A percentile compares a stretch with the other conserved stretches of the same genome.
phyloP scores from a whole-genome alignment of 2,329 filamentous ascomycete species.

The Fusarium longipes region DNA sequence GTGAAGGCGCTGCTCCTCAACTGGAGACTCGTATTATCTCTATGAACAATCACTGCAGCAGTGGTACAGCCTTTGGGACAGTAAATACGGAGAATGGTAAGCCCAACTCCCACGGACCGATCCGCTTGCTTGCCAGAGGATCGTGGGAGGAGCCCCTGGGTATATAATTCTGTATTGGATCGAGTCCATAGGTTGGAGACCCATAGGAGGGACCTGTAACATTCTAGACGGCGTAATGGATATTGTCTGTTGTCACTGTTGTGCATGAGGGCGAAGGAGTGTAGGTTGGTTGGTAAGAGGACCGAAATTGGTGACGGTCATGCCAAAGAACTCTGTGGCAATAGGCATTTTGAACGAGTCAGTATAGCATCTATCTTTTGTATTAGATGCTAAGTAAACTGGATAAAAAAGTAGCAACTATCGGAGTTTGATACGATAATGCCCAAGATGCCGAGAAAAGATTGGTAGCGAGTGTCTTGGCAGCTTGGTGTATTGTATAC shows the following conservation, averaged over 20 bases:
- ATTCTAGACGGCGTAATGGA: not conserved
- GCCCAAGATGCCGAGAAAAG: not conserved
- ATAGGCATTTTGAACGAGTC: conserved; percentile 39
- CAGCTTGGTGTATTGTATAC: not conserved
- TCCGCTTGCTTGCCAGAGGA: not conserved
- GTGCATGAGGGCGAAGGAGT: conserved; percentile 43
- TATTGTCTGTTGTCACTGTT: conserved; percentile 15
- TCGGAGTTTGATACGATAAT: not conserved
- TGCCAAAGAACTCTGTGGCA: conserved; percentile 37
- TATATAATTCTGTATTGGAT: conserved; percentile 31
- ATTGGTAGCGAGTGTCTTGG: not conserved
- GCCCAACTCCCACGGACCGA: conserved; percentile 5
- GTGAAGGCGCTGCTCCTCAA: conserved; percentile 28
- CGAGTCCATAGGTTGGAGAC: conserved; percentile 12
- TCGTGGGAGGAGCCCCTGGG: conserved; percentile 38
- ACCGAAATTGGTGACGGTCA: conserved; percentile 46
- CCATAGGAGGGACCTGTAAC: not conserved
- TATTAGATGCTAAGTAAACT: not conserved
- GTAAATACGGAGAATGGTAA: conserved; percentile 42
- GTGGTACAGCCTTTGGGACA: conserved; percentile 46
- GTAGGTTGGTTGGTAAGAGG: conserved; percentile 49
- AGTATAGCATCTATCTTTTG: too few species aligned
- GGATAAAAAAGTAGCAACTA: not conserved
- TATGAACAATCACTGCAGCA: conserved; percentile 28
- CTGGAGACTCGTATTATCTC: not conserved